These are phyloP conservation scores for Arthroderma uncinatum DNA, from an alignment of 2,329 filamentous ascomycete genomes.

Conservation along the genomic window DNA sequence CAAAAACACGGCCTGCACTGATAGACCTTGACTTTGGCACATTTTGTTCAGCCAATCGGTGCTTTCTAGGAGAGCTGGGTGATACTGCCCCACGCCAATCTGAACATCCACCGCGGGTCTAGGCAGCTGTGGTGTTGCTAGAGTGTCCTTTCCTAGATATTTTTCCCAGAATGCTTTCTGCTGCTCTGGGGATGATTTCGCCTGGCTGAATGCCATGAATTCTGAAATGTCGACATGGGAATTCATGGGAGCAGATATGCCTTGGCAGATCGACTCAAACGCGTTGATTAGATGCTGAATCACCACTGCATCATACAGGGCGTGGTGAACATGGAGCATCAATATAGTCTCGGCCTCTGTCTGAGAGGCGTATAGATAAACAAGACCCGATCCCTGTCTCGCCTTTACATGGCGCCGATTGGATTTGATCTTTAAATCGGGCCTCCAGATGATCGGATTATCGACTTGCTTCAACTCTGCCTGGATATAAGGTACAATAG, in stretches of 20 bases:
- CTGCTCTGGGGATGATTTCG: constrained; percentile 18
- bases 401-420: constrained; percentile 12
- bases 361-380: constrained; percentile 27
- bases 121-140: neutral
- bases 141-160: constrained; percentile 24
- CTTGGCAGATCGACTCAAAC: constrained; percentile 37
- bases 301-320: constrained; percentile 77
- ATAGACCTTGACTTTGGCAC: constrained; percentile 47
- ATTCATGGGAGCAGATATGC: constrained; percentile 9
- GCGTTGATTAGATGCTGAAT: constrained; percentile 52
- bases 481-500: constrained; percentile 50
- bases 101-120: neutral
- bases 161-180: constrained; percentile 37
- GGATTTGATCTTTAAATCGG: constrained; percentile 17
- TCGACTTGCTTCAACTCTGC: constrained; percentile 40
- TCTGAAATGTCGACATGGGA: constrained; percentile 29
- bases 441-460: constrained; percentile 25
- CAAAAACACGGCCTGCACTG: constrained; percentile 63
- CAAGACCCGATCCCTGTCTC: constrained; percentile 18
- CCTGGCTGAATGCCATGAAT: constrained; percentile 30
- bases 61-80: constrained; percentile 37
- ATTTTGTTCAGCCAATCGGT: constrained; percentile 32
- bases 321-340: constrained; percentile 63
- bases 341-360: constrained; percentile 24
- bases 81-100: constrained; percentile 27